Conservation (phyloP, 2,329 filamentous ascomycete species). For the Westerdykella aurantiaca region DNA sequence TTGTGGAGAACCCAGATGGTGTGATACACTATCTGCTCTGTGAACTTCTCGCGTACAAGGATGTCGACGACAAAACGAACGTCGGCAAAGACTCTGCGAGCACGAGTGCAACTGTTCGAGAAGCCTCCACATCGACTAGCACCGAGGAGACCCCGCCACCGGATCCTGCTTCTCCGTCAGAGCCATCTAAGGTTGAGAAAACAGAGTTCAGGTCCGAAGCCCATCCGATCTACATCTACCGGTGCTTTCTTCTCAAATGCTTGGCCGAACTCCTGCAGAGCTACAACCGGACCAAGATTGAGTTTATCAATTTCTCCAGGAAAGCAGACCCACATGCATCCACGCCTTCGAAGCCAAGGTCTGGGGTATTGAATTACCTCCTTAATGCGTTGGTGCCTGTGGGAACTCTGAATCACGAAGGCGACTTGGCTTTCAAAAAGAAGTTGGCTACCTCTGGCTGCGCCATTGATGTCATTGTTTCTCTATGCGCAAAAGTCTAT, state of each 20-base stretch:
- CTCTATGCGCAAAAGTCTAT: slow-evolving; percentile 79
- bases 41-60: slow-evolving; percentile 84
- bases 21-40: slow-evolving; percentile 92
- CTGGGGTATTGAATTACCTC: slow-evolving; percentile 88
- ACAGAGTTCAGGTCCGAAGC: slow-evolving; percentile 81
- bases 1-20: slow-evolving; percentile 88
- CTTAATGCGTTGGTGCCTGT: slow-evolving; percentile 70
- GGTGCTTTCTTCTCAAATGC: slow-evolving; percentile 90
- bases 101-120: slow-evolving; percentile 15
- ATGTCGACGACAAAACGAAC: slow-evolving; percentile 75
- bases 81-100: slow-evolving; percentile 18
- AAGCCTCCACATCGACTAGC: slow-evolving; percentile 13
- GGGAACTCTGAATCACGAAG: slow-evolving; percentile 62
- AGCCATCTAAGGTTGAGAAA: slow-evolving; percentile 58
- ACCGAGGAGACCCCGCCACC: not conserved
- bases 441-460: slow-evolving; percentile 76
- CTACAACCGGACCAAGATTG: slow-evolving; percentile 92
- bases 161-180: slow-evolving; percentile 9
- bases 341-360: slow-evolving; percentile 90
- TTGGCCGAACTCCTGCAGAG: slow-evolving; percentile 83
- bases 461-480: slow-evolving; percentile 79
- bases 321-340: slow-evolving; percentile 76
- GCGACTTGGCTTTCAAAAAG: slow-evolving; percentile 76
- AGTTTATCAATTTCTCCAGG: slow-evolving; percentile 98
- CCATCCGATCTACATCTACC: slow-evolving; percentile 92